Evolutionary conservation across 1,284 basidiomycete genomes (phyloP).

Genomic region (Sparassis latifolia): DNA sequence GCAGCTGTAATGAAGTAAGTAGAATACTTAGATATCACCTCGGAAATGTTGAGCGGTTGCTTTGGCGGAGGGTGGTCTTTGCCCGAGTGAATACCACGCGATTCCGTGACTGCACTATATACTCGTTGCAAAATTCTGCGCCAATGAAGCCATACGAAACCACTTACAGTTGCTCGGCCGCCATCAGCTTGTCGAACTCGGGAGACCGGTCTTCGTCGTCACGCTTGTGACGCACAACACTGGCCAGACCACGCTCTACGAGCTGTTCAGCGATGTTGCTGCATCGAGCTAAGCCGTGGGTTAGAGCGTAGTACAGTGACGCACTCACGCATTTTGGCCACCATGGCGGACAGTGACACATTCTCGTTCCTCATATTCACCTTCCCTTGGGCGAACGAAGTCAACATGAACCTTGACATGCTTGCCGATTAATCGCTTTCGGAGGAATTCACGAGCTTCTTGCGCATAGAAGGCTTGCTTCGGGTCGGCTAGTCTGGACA

Average conservation of each 20-base stretch:
- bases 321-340: constrained; percentile 61
- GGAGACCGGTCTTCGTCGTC: constrained; percentile 94
- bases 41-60: constrained; percentile 80
- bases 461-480: constrained; percentile 86
- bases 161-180: constrained; percentile 83
- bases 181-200: constrained; percentile 93
- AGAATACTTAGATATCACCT: constrained; percentile 36
- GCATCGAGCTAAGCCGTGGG: not conserved
- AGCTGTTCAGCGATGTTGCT: constrained; percentile 91
- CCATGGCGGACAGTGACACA: constrained; percentile 86
- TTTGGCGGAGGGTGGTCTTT: constrained; percentile 79
- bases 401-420: constrained; percentile 80
- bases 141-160: not conserved
- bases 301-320: too few relatives aligned
- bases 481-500: constrained; percentile 68
- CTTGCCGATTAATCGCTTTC: constrained; percentile 90
- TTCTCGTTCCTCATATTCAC: constrained; percentile 89
- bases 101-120: constrained; percentile 67
- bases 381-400: constrained; percentile 88
- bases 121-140: not conserved
- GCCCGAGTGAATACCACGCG: constrained; percentile 87
- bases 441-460: constrained; percentile 88
- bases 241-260: constrained; percentile 88
- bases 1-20: not conserved
- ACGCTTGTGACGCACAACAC: constrained; percentile 85